Base-by-base conservation (phyloP, 2,329 filamentous ascomycete species). In the Triangularia verruculosa region DNA sequence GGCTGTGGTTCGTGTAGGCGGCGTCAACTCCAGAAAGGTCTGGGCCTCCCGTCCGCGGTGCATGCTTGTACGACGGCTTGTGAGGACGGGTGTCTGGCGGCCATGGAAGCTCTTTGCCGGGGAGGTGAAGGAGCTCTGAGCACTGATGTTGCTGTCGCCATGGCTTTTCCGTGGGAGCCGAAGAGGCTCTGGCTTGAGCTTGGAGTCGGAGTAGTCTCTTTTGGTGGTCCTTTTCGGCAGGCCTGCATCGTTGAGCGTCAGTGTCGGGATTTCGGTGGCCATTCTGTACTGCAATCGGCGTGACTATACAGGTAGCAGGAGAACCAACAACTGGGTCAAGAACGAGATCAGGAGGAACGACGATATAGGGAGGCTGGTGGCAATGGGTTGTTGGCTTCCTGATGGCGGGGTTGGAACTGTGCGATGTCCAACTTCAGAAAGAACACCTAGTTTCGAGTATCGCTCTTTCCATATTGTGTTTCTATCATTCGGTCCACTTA, bases 171-270 rank as follows among this genome's bases (percentile, higher is more conserved):
- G 39, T 53, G 54, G 56, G 4, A 52, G 34, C 27, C 53, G 34
- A 47, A 58, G 56, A n/a, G 56, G 56, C 30, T 32, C 56, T 22
- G 56, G 56, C 20, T 58, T 58, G 56, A 58, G 56, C 12, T 58
- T 58, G 17, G 39, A 22, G 17, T 58, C 39, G 30, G 56, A 58
- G 20, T 25, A 58, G 56, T 58, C 56, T 6, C 56, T 47, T 12
- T 47, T 47, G 39, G n/a, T 47, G 39, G n/a, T 20, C 11, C 39
- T 20, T 47, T 17, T 47, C 9, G 39, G 39, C n/a, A 47, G 9
- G 6, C 24, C 30, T 4, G 30, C 12, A 39, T 17, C 34, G 32
- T 32, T 57, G 25, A 20, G 13, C 11, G 32, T 58, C n/a, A 39
- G 56, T 22, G 56, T 43, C 32, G 27, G 25, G 53, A 56, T 24